Conservation (phyloP, 352 stramenopile species). For the Hyaloperonospora arabidopsidis region DNA sequence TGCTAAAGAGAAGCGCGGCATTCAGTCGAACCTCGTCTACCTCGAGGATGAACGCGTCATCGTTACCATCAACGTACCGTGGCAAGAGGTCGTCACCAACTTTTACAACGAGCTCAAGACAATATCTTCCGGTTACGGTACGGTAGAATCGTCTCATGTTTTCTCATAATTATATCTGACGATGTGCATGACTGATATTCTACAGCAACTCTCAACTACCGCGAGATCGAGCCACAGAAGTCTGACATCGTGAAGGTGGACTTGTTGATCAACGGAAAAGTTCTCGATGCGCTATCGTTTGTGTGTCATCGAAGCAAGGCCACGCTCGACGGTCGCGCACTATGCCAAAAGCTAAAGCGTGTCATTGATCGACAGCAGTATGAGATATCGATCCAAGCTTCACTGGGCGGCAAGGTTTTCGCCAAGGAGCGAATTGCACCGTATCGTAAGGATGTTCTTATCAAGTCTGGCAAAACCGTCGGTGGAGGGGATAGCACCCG, state of each 20-base stretch:
- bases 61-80: constrained; percentile 92
- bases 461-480: constrained; percentile 93
- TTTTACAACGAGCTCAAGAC: constrained; percentile 99
- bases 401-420: constrained; percentile 92
- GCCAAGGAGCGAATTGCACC: constrained; percentile 94
- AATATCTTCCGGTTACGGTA: constrained; percentile 92
- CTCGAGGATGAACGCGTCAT: constrained; percentile 93
- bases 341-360: constrained; percentile 94
- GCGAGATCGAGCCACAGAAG: constrained; percentile 84
- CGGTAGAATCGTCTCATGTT: neutral
- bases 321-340: constrained; percentile 64
- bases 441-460: constrained; percentile 95
- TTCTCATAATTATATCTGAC: neutral
- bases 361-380: constrained; percentile 97
- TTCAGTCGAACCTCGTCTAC: constrained; percentile 91
- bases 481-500: constrained; percentile 94
- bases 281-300: constrained; percentile 95
- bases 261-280: constrained; percentile 91
- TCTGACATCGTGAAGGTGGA: constrained; percentile 94
- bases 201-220: constrained; percentile 90
- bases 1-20: constrained; percentile 84
- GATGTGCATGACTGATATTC: constrained; percentile 5
- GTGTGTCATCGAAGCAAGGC: constrained; percentile 89
- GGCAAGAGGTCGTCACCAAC: constrained; percentile 98
- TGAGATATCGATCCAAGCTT: constrained; percentile 98